phyloP scores from a whole-genome alignment of 768 basidiomycete species.

The Mycena latifolia region DNA sequence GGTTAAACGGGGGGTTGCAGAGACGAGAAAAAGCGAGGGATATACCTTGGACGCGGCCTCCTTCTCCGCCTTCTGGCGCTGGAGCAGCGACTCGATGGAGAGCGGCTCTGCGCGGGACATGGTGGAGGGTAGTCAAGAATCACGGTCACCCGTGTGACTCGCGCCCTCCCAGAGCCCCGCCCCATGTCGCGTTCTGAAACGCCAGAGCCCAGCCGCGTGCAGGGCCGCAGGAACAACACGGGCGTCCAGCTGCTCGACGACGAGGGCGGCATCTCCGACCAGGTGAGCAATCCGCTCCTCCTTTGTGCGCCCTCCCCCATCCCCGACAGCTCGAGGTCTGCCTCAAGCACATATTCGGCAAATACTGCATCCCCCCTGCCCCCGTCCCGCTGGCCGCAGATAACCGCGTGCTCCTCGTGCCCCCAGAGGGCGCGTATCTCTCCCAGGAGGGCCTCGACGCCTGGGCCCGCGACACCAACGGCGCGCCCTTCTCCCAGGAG shows the following conservation, averaged over 20 bases:
- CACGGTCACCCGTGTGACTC: neutral
- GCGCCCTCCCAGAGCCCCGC: no score
- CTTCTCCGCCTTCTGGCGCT: constrained; percentile 89
- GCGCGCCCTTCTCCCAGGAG: constrained; percentile 80
- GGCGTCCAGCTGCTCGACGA: constrained; percentile 73
- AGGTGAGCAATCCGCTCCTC: constrained; percentile 52
- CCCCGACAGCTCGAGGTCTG: constrained; percentile 70
- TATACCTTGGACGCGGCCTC: constrained; percentile 90
- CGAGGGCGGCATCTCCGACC: constrained; percentile 74
- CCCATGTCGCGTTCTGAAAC: constrained; percentile 30
- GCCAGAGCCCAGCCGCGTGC: constrained; percentile 71
- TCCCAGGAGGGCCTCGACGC: constrained; percentile 72
- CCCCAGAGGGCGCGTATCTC: constrained; percentile 70
- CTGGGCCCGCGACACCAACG: constrained; percentile 87
- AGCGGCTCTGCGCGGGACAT: constrained; percentile 79
- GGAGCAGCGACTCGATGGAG: constrained; percentile 89
- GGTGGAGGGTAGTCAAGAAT: constrained; percentile 30
- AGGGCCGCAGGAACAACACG: constrained; percentile 67
- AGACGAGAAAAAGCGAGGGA: constrained; percentile 13
- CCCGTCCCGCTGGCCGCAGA: constrained; percentile 33
- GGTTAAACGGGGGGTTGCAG: constrained; percentile 25
- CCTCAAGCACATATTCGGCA: constrained; percentile 82
- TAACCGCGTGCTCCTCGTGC: constrained; percentile 53
- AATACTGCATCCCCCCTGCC: constrained; percentile 73
- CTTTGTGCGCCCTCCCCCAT: neutral